Evolutionary conservation across 2,329 filamentous ascomycete genomes (phyloP).

Genomic region (Ampelomyces quisqualis): DNA sequence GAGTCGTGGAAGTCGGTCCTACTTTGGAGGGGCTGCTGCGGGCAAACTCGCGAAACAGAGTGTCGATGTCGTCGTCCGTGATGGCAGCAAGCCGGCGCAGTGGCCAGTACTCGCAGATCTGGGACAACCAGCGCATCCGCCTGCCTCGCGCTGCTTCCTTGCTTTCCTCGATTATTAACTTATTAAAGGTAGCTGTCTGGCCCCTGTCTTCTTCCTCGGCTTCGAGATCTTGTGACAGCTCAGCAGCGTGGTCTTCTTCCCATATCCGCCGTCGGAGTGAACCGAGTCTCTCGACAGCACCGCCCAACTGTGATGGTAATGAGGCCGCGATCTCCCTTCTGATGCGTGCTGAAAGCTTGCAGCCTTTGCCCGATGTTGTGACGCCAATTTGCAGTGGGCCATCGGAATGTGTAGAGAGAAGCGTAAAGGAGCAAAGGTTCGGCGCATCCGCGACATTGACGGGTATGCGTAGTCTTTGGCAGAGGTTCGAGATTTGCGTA

Average conservation of each 20-base stretch:
- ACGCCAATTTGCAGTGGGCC: conserved; percentile 93
- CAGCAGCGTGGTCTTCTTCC: conserved; percentile 54
- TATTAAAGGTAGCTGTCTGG: conserved; percentile 82
- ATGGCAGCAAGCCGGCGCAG: conserved; percentile 77
- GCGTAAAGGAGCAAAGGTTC: conserved; percentile 80
- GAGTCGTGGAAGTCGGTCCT: conserved; percentile 20
- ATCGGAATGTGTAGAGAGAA: conserved; percentile 85
- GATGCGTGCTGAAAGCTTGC: conserved; percentile 87
- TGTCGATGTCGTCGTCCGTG: conserved; percentile 74
- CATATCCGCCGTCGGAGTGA: conserved; percentile 47
- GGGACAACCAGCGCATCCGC: conserved; percentile 87
- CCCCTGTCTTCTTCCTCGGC: conserved; percentile 65
- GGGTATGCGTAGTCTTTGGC: conserved; percentile 78
- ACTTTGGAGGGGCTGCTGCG: conserved; percentile 39
- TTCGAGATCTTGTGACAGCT: conserved; percentile 48
- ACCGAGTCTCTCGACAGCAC: conserved; percentile 75
- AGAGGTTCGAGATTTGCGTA: conserved; percentile 70
- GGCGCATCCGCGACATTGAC: conserved; percentile 91
- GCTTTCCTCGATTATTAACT: conserved; percentile 73
- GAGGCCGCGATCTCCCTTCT: conserved; percentile 82
- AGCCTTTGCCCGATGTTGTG: conserved; percentile 91
- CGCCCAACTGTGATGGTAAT: conserved; percentile 72
- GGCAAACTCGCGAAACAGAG: conserved; percentile 72
- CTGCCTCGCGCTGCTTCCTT: conserved; percentile 72
- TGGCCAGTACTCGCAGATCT: conserved; percentile 99